Base-by-base conservation (phyloP, 495 filamentous ascomycete species). In the Hapsidospora chrysogenum region DNA sequence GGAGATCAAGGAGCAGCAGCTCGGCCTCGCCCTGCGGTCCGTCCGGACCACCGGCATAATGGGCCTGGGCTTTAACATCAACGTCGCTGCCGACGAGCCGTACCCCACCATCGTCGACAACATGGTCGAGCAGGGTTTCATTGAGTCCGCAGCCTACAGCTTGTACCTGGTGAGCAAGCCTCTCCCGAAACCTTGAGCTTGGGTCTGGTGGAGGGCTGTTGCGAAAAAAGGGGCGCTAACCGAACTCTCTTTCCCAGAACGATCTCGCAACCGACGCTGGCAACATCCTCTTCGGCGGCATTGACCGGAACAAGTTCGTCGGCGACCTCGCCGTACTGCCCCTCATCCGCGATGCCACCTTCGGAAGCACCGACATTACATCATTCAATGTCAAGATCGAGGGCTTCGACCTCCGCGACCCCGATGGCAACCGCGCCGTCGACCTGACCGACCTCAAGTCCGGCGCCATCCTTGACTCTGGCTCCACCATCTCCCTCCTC, bases 231-330 rank as follows among this genome's bases (percentile, higher is more conserved):
- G n/a, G n/a, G n/a, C n/a, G n/a, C n/a, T n/a, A n/a, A n/a, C n/a
- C n/a, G n/a, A n/a, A n/a, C n/a, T n/a, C n/a, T n/a, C n/a, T n/a
- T n/a, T n/a, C n/a, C n/a, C n/a, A n/a, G 17, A 63, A 72, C 50
- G 63, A 68, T 43, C 48, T 61, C 5, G 58, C 74, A 18, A 63
- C 79, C 30, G 70, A 67, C 30, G 72, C 76, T 1, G 89, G 89
- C 13, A 70, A 70, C 20, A 78, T 97, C 37, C 63, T 97, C 20
- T 95, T 97, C 45, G 89, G 89, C 28, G 92, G 87, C 20, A 69
- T 95, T 20, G 80, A 97, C 50, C 81, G 73, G 0, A 69, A 70
- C 36, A 95, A 93, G 52, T 97, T 78, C 54, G 66, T 68, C 27
- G 89, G 85, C 23, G 44, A 60, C 10, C 70, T 97, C 2, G 43